Conservation (phyloP, 2,329 filamentous ascomycete species). For the Fusarium floridanum region DNA sequence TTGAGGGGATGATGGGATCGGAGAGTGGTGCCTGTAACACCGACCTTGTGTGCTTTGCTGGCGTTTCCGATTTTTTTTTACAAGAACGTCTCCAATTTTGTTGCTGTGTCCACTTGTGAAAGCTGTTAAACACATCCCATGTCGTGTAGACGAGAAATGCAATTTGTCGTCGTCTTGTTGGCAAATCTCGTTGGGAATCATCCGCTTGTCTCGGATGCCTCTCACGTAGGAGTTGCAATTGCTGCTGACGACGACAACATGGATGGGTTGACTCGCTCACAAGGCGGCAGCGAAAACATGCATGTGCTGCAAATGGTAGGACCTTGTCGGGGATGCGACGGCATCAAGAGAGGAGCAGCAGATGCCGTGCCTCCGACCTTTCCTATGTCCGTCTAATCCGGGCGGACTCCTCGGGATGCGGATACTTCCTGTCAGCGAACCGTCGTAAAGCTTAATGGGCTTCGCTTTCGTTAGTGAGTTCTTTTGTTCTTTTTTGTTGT, state of each 20-base stretch:
- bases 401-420: constrained; percentile 16
- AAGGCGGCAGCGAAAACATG: constrained; percentile 22
- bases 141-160: constrained; percentile 5
- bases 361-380: constrained; percentile 6
- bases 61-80: neutral
- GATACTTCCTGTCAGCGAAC: constrained; percentile 18
- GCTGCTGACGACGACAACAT: constrained; percentile 34
- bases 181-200: constrained; percentile 7
- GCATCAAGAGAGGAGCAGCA: neutral
- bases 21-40: constrained; percentile 4
- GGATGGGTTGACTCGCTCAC: constrained; percentile 2
- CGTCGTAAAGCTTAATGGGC: constrained; percentile 19
- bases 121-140: constrained; percentile 5
- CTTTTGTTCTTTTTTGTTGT: constrained; percentile 19
- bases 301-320: neutral
- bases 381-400: neutral
- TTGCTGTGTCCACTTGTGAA: constrained; percentile 1
- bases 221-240: constrained; percentile 10
- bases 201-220: constrained; percentile 43
- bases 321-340: neutral
- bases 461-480: neutral
- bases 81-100: neutral
- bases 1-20: neutral
- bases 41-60: neutral
- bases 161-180: constrained; percentile 5